Evolutionary conservation across 768 basidiomycete species (phyloP).

Genomic region (Heimioporus sp.): DNA sequence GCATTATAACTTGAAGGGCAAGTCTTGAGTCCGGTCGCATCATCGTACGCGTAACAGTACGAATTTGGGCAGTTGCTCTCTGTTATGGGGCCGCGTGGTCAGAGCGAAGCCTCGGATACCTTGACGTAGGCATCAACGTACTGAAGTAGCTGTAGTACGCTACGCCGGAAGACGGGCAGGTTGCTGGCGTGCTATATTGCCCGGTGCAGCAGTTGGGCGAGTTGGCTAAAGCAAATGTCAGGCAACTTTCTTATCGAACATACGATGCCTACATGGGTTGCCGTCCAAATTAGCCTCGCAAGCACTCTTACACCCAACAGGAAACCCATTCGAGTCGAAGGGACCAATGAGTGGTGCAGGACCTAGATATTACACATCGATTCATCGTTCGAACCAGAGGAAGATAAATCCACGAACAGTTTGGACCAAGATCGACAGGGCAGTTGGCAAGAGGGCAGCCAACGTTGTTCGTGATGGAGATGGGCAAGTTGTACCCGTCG

Average conservation of each 20-base stretch:
- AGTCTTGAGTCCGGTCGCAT: slow-evolving; percentile 42
- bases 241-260: not conserved
- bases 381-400: not conserved
- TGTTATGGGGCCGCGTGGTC: slow-evolving; percentile 15
- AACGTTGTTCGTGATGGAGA: slow-evolving; percentile 53
- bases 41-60: slow-evolving; percentile 54
- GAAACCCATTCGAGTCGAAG: slow-evolving; percentile 48
- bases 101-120: not conserved
- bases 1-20: slow-evolving; percentile 36
- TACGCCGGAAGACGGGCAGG: slow-evolving; percentile 52
- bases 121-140: slow-evolving; percentile 13
- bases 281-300: slow-evolving; percentile 42
- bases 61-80: slow-evolving; percentile 43
- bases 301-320: slow-evolving; percentile 62
- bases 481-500: slow-evolving; percentile 64
- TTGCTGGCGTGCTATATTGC: slow-evolving; percentile 44
- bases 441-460: slow-evolving; percentile 57
- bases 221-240: slow-evolving; percentile 38
- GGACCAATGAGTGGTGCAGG: slow-evolving; percentile 53
- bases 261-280: slow-evolving; percentile 24
- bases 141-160: slow-evolving; percentile 47
- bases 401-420: slow-evolving; percentile 38
- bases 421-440: slow-evolving; percentile 57
- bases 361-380: slow-evolving; percentile 31
- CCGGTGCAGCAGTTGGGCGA: slow-evolving; percentile 69